Percentiles rank a stretch among this genome's conserved stretches.
Conservation (phyloP, 768 basidiomycete species). For the Auricularia cornea region DNA sequence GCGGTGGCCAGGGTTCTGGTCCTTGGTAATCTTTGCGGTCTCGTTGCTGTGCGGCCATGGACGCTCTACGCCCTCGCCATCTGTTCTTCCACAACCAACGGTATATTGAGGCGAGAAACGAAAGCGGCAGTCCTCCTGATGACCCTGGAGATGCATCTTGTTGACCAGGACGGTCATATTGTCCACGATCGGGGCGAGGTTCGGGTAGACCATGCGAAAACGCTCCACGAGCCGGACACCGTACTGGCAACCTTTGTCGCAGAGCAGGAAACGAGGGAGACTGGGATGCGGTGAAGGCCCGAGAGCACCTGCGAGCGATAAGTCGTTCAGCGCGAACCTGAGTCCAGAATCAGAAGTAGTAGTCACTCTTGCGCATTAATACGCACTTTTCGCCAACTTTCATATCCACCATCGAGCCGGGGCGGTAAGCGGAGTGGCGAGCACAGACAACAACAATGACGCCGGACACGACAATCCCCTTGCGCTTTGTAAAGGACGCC, state of each 20-base stretch:
- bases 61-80: slow-evolving; percentile 31
- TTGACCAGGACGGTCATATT: slow-evolving; percentile 11
- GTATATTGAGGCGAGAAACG: slow-evolving; percentile 1
- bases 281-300: background rate
- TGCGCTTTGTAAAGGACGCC: slow-evolving; percentile 19
- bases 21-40: slow-evolving; percentile 22
- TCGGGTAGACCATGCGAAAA: slow-evolving; percentile 9
- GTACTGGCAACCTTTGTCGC: slow-evolving; percentile 14
- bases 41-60: slow-evolving; percentile 30
- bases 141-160: slow-evolving; percentile 16
- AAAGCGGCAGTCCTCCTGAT: slow-evolving; percentile 15
- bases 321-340: background rate
- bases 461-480: slow-evolving; percentile 16
- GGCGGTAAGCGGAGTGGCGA: background rate
- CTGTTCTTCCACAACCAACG: slow-evolving; percentile 15
- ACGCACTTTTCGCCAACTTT: background rate
- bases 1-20: slow-evolving; percentile 27
- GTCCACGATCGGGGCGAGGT: slow-evolving; percentile 2
- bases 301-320: slow-evolving; percentile 5
- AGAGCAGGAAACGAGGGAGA: slow-evolving; percentile 5
- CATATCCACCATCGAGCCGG: background rate
- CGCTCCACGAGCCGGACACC: slow-evolving; percentile 7
- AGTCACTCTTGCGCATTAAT: slow-evolving; percentile 5
- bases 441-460: slow-evolving; percentile 15
- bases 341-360: slow-evolving; percentile 1